Evolutionary conservation across 164 flowering plant species (phyloP), one percentile per base, ranked within the genome.

Genomic region (Macadamia tetraphylla): DNA sequence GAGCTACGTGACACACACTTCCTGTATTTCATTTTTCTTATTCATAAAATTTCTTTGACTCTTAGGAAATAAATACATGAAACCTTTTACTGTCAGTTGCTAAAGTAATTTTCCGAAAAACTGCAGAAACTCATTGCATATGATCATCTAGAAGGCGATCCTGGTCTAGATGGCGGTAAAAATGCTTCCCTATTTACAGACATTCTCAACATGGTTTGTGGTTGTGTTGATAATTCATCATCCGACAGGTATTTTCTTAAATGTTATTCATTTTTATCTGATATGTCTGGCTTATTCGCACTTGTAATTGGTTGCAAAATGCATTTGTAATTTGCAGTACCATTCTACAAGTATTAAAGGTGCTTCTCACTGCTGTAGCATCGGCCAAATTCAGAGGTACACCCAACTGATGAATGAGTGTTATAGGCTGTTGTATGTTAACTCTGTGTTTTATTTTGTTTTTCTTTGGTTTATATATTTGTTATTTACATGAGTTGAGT

Each of bases 91-190:
- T 35, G 43, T 46, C 62, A 58, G 6, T 69, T 32, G 14, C 57
- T 71, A 59, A 51, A 48, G 69, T 31, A 31, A 32, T 43, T 35
- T 65, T 35, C 32, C 72, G 30, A 29, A 30, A 64, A 6, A 65
- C 57, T 44, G 55, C 95, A 95, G 99, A 95, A 95, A 89, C 94
- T 95, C 71, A 90, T 95, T 76, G 97, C 94, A 30, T 95, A 95
- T 82, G 97, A 95, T 75, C 98, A 95, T 84, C 78, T 95, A 67
- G 99, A 95, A 81, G 98, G 99, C 58, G 99, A 92, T 88, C 99
- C 99, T 74, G 99, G 99, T 76, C 70, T 90, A 63, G 98, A 89
- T 56, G 89, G 88, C 67, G 99, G 96, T 61, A 83, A 74, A 83
- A 92, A 86, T 83, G 83, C 76, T 23, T 73, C 85, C 29, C 77